Base-by-base conservation (phyloP, 495 filamentous ascomycete genomes). In the Trichoderma gamsii region DNA sequence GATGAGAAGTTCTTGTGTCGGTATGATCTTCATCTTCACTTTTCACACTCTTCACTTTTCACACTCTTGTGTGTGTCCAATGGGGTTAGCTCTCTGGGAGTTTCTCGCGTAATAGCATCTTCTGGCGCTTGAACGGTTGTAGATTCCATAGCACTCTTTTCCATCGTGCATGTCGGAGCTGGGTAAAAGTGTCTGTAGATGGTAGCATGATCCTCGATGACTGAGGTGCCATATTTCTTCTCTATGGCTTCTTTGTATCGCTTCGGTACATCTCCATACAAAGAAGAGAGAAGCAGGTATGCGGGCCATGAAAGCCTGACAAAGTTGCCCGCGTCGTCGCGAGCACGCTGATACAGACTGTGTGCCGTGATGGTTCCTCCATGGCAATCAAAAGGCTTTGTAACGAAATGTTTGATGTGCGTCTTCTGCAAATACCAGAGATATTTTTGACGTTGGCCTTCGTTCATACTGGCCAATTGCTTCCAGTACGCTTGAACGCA, bases 401-500 rank as follows among this genome's bases (percentile, higher is more conserved):
- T 1, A 7, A 11, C 43, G 11, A 16, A 44, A 16, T 44, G 9
- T 16, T 7, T 44, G 1, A 44, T 16, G 16, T 12, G 43, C 43
- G 43, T 5, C 43, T 16, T 44, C 16, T 11, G 43, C 43, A 44
- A 51, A 51, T 44, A 51, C n/a, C 46, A 15, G 5, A 51, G 46
- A 51, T 51, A 51, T n/a, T 18, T 51, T 16, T 18, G 11, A 15
- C 13, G 13, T 51, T 51, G 46, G 5, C 5, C 13, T 6, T 51
- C 11, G 0, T 15, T 51, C 46, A 51, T 51, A 51, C 16, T 15
- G 5, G 16, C n/a, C 5, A 13, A 4, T 51, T 51, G 46, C n/a
- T 51, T 51, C 46, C 46, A 51, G 46, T 51, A 51, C n/a, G 46
- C n/a, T n/a, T 51, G 46, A n/a, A 51, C 46, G 16, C 46, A 51